Conservation (phyloP, 2,329 filamentous ascomycete genomes). For the Epichloe glyceriae region DNA sequence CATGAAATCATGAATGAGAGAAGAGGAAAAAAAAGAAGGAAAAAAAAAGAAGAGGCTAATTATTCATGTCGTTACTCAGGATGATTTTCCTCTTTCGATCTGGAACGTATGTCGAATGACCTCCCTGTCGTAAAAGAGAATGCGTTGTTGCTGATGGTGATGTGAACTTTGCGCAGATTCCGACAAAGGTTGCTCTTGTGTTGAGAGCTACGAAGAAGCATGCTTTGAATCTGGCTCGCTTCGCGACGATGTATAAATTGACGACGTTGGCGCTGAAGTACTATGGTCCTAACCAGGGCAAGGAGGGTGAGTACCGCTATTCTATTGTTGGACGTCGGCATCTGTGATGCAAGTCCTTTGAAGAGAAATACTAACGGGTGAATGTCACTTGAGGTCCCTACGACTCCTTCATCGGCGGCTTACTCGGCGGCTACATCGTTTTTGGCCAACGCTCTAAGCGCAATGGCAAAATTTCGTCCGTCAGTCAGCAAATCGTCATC, state of each 20-base stretch:
- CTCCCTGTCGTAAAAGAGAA: not conserved
- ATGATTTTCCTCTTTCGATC: constrained; percentile 97
- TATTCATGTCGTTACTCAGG: constrained; percentile 25
- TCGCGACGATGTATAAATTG: constrained; percentile 82
- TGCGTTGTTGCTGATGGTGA: not conserved
- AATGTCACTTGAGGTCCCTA: constrained; percentile 40
- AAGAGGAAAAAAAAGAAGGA: too few relatives aligned
- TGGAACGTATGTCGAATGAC: constrained; percentile 50
- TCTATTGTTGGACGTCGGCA: not conserved
- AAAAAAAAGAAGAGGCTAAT: not conserved
- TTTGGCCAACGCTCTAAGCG: constrained; percentile 60
- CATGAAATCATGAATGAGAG: too few relatives aligned
- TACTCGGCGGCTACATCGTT: constrained; percentile 83
- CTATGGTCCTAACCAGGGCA: constrained; percentile 42
- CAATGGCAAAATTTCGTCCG: constrained; percentile 56
- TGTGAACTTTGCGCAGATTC: constrained; percentile 28
- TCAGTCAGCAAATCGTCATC: constrained; percentile 95
- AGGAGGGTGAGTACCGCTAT: constrained; percentile 31
- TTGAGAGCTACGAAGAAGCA: constrained; percentile 81
- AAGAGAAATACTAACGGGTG: not conserved
- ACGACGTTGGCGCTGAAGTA: constrained; percentile 63
- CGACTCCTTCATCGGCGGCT: constrained; percentile 75
- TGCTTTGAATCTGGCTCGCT: constrained; percentile 81
- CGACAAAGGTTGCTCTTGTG: constrained; percentile 62
- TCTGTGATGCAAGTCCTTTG: too few relatives aligned